Conservation (phyloP, 2,329 filamentous ascomycete species). For the Tricladium varicosporioides region DNA sequence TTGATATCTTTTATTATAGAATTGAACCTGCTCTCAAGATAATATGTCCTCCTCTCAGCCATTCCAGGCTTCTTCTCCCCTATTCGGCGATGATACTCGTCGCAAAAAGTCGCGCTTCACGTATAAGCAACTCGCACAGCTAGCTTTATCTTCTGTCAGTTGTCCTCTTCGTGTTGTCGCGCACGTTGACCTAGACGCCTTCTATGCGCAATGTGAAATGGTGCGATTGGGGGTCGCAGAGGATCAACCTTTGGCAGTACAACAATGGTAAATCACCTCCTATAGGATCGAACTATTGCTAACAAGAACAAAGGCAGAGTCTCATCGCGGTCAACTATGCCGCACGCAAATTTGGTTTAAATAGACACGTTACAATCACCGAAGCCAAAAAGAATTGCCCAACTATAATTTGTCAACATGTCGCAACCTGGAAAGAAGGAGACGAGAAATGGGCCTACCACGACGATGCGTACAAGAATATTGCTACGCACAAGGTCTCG, state of each 20-base stretch:
- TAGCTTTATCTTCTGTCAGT: conserved; percentile 67
- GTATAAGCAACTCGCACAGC: conserved; percentile 75
- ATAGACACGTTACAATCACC: conserved; percentile 70
- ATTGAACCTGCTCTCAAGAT: not conserved
- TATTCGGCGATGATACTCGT: conserved; percentile 29
- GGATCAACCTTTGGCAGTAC: conserved; percentile 82
- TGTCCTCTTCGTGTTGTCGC: conserved; percentile 84
- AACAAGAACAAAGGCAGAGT: conserved; percentile 60
- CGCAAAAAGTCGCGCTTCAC: conserved; percentile 69
- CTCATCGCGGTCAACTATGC: conserved; percentile 97
- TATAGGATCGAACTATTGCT: not conserved
- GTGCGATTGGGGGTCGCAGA: conserved; percentile 74
- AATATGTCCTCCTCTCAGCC: conserved; percentile 47
- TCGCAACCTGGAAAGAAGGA: conserved; percentile 91
- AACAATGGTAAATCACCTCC: conserved; percentile 68
- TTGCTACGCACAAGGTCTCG: conserved; percentile 88
- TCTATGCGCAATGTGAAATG: conserved; percentile 97
- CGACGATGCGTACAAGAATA: conserved; percentile 74
- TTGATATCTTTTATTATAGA: too few relatives aligned
- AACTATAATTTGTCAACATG: conserved; percentile 81
- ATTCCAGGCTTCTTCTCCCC: conserved; percentile 45
- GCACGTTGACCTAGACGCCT: conserved; percentile 94
- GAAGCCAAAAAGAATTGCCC: conserved; percentile 90
- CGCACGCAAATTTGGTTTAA: conserved; percentile 77
- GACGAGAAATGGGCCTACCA: conserved; percentile 91